These are phyloP conservation scores for Sphaerulina populicola DNA, from an alignment of 2,329 filamentous ascomycete genomes.

Conservation along the genomic window DNA sequence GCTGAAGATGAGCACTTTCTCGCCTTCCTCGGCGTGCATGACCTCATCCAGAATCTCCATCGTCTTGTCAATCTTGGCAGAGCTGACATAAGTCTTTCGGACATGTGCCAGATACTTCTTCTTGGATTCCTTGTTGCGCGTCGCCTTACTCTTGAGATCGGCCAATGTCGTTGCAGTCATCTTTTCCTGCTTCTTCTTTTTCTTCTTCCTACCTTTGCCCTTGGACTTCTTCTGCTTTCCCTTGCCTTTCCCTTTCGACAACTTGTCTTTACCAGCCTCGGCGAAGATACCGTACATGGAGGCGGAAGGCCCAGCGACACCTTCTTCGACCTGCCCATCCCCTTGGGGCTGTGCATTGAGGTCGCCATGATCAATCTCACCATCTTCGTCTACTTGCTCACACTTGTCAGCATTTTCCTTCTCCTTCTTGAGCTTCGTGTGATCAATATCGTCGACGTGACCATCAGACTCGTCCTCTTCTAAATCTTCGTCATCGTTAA, in stretches of 20 bases:
- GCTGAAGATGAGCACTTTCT: conserved; percentile 75
- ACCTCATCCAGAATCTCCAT: conserved; percentile 54
- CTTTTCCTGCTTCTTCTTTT: conserved; percentile 27
- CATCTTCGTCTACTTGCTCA: background rate
- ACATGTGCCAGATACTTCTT: conserved; percentile 62
- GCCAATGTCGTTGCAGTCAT: conserved; percentile 46
- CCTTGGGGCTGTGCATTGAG: conserved; percentile 1
- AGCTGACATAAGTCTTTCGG: conserved; percentile 60
- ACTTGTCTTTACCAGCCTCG: conserved; percentile 17
- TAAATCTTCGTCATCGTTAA: conserved; percentile 38
- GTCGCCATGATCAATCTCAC: conserved; percentile 5
- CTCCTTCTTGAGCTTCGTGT: conserved; percentile 4
- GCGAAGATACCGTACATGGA: background rate
- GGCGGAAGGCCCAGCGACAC: conserved; percentile 11
- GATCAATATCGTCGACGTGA: conserved; percentile 15
- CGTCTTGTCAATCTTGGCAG: conserved; percentile 64
- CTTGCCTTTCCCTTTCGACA: background rate
- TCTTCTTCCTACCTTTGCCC: conserved; percentile 14
- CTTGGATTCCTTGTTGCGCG: conserved; percentile 56
- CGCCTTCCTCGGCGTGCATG: conserved; percentile 42
- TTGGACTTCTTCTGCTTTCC: conserved; percentile 2
- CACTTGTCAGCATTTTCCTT: conserved; percentile 8
- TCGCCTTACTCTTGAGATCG: conserved; percentile 59
- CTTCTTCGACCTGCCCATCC: background rate
- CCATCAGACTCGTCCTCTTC: conserved; percentile 23